Conservation (phyloP, 2,329 filamentous ascomycete genomes). For the Ophiostoma sp. region DNA sequence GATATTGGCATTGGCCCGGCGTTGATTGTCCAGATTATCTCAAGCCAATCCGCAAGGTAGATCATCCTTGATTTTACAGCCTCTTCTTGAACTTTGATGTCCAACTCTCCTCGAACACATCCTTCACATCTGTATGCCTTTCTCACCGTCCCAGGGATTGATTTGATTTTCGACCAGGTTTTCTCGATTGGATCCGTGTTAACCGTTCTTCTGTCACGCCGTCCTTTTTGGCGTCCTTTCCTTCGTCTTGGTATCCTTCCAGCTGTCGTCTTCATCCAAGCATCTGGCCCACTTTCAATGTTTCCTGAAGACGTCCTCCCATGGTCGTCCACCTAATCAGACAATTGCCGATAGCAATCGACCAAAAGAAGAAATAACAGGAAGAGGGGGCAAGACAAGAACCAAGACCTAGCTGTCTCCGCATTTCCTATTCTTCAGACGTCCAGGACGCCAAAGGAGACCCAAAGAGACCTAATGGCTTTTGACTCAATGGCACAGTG, state of each 20-base stretch:
- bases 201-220: background rate
- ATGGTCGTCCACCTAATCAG: conserved; percentile 21
- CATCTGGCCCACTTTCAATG: background rate
- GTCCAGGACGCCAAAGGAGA: too few relatives aligned
- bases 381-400: background rate
- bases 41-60: background rate
- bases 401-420: background rate
- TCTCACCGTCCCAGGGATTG: background rate
- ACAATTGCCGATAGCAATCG: conserved; percentile 25
- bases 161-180: background rate
- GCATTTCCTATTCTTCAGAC: background rate
- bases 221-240: background rate
- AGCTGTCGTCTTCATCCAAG: background rate
- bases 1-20: background rate
- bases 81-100: background rate
- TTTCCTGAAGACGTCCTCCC: background rate
- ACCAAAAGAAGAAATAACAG: background rate
- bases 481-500: background rate
- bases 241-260: background rate
- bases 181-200: background rate
- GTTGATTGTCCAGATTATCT: background rate
- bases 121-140: background rate
- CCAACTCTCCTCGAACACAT: background rate
- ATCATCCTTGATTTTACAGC: background rate
- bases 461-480: background rate